Base-by-base conservation (phyloP, 1,284 basidiomycete species). In the Heterobasidion irregulare region DNA sequence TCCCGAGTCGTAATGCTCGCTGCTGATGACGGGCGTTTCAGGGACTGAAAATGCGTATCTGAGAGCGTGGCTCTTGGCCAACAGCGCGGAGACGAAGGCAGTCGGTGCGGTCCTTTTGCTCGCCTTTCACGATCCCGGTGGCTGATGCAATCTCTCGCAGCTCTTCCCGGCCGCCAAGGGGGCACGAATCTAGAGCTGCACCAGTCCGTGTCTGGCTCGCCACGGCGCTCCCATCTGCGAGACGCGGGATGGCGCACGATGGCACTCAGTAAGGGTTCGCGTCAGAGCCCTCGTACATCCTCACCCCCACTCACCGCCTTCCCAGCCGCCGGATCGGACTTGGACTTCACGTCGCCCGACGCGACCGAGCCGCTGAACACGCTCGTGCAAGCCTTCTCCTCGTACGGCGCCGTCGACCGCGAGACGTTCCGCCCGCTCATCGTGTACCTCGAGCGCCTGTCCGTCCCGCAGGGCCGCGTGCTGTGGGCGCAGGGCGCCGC, bases 11-110 rank as follows among this genome's bases (percentile, higher is more conserved):
- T 47, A 38, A 8, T 10, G 19, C 18, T n/a, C 10, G 6, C 8
- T 51, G 19, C 26, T 43, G 6, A 33, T 19, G 36, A 47, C 55
- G n/a, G 26, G 52, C 12, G 43, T 2, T 56, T 2, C 53, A 90
- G 87, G 92, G 93, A 94, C 89, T 0, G 92, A 94, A 70, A 93
- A 94, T 69, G 84, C 82, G 0, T 94, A 94, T 70, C 66, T 95
- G 60, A 79, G 78, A 53, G 84, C 86, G 13, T 89, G 87, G 86
- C 87, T 88, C 62, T 73, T 75, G 55, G 77, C 78, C 7, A 82
- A 82, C 63, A 86, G 80, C 65, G 70, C 75, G 45, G 83, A 81
- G 68, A 70, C 68, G 0, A 65, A 70, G 1, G 66, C 73, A 4
- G 65, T 74, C 35, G 64, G 70, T 68, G 57, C 53, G 68, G n/a